These are phyloP conservation scores for Diutina catenulata DNA, from an alignment of 1,139 yeast genomes.

Conservation along the genomic window DNA sequence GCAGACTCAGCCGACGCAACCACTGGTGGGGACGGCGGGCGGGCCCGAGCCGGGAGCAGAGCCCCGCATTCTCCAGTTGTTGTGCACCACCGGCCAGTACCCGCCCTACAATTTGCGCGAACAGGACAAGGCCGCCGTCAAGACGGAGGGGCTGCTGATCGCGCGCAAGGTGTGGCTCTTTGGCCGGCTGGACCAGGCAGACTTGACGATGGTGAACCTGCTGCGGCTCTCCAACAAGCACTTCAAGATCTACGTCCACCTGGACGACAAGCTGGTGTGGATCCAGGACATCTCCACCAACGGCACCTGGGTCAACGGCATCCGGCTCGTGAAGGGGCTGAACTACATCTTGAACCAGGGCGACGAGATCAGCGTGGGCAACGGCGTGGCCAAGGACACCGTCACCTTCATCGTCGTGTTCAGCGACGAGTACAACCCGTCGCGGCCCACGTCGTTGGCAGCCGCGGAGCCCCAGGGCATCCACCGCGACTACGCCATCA, in stretches of 20 bases:
- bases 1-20: slow-evolving; percentile 61
- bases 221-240: slow-evolving; percentile 70
- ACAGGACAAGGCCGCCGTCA: slow-evolving; percentile 12
- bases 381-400: slow-evolving; percentile 65
- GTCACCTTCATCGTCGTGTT: slow-evolving; percentile 65
- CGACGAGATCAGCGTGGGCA: slow-evolving; percentile 82
- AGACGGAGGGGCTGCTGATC: slow-evolving; percentile 11
- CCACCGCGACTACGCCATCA: slow-evolving; percentile 61
- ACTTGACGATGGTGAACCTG: slow-evolving; percentile 45
- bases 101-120: slow-evolving; percentile 27
- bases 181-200: slow-evolving; percentile 68
- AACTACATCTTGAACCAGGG: slow-evolving; percentile 82
- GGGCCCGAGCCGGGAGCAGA: slow-evolving; percentile 20
- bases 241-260: slow-evolving; percentile 55
- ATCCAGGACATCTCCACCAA: slow-evolving; percentile 71
- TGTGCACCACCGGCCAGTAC: slow-evolving; percentile 60
- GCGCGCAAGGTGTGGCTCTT: slow-evolving; percentile 48
- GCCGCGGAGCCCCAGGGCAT: slow-evolving; percentile 30
- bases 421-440: slow-evolving; percentile 29
- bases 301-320: slow-evolving; percentile 79
- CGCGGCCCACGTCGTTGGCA: slow-evolving; percentile 9
- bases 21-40: slow-evolving; percentile 27
- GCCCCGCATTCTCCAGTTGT: slow-evolving; percentile 27
- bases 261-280: slow-evolving; percentile 44
- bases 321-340: slow-evolving; percentile 62